Conservation (phyloP, 257 asterid genomes). For the Solanum gandarillasii region DNA sequence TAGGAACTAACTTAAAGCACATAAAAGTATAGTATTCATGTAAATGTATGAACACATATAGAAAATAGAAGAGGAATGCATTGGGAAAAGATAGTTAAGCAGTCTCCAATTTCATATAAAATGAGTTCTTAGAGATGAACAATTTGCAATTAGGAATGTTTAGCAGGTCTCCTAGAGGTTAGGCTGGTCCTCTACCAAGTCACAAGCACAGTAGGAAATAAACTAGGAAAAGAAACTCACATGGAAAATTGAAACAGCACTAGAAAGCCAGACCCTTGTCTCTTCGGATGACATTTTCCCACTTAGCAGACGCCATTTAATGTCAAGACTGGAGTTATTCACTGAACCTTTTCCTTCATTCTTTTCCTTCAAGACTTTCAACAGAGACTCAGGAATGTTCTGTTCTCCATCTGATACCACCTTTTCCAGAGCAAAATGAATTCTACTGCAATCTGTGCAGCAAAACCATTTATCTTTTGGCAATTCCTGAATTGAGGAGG, state of each 20-base stretch:
- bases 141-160: background rate
- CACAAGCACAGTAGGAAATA: background rate
- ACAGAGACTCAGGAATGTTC: constrained; percentile 44
- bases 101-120: background rate
- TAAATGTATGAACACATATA: background rate
- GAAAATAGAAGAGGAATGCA: background rate
- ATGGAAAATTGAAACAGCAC: constrained; percentile 63
- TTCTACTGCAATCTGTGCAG: constrained; percentile 37
- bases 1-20: background rate
- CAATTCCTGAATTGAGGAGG: constrained; percentile 43
- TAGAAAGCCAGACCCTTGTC: constrained; percentile 51
- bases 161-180: background rate
- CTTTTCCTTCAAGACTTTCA: constrained; percentile 39
- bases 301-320: constrained; percentile 70
- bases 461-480: constrained; percentile 88
- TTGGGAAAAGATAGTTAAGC: background rate
- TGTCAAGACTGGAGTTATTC: constrained; percentile 23
- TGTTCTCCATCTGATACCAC: constrained; percentile 48
- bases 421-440: constrained; percentile 47
- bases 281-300: constrained; percentile 55
- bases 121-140: background rate
- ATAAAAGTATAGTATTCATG: background rate
- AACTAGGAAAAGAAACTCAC: constrained; percentile 31
- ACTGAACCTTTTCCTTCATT: constrained; percentile 18
- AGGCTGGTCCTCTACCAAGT: background rate